A percentile compares a stretch with the other conserved stretches of the same genome.
phyloP scores from a whole-genome alignment of 1,284 basidiomycete species.

The Vanrija sp. region DNA sequence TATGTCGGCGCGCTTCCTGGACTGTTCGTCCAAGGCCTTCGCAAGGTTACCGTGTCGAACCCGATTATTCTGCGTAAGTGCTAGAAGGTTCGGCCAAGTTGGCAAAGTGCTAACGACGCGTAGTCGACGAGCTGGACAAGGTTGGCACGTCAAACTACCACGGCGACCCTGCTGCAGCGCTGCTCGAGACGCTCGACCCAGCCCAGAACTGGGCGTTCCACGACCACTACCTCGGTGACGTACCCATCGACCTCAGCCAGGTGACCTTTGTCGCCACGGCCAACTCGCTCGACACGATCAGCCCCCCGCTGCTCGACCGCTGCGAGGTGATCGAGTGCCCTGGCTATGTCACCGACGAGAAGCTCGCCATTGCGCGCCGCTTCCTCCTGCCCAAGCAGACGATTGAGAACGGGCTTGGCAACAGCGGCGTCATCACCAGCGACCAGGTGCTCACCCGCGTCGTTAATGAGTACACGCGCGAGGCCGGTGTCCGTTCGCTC shows the following conservation, averaged over 20 bases:
- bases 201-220: constrained; percentile 95
- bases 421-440: constrained; percentile 68
- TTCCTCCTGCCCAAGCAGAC: constrained; percentile 93
- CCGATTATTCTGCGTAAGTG: constrained; percentile 70
- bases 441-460: constrained; percentile 72
- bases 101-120: background rate
- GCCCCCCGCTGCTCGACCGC: constrained; percentile 86
- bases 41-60: constrained; percentile 92
- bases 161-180: constrained; percentile 88
- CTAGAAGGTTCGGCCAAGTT: background rate
- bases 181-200: constrained; percentile 95
- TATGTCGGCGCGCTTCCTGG: constrained; percentile 76
- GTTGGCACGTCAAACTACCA: constrained; percentile 40
- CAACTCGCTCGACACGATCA: constrained; percentile 89
- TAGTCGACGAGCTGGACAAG: constrained; percentile 93
- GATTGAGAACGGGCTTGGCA: constrained; percentile 79
- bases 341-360: constrained; percentile 94
- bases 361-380: constrained; percentile 78
- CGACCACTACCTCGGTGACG: constrained; percentile 81
- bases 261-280: constrained; percentile 86
- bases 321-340: constrained; percentile 96
- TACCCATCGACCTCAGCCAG: constrained; percentile 89
- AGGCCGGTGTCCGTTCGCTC: constrained; percentile 88
- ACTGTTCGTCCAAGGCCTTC: constrained; percentile 92
- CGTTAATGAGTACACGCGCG: constrained; percentile 92